A percentile compares a stretch with the other conserved stretches of the same genome.
phyloP scores from a whole-genome alignment of 1,284 basidiomycete species.

The Cutaneotrichosporon cutaneum region DNA sequence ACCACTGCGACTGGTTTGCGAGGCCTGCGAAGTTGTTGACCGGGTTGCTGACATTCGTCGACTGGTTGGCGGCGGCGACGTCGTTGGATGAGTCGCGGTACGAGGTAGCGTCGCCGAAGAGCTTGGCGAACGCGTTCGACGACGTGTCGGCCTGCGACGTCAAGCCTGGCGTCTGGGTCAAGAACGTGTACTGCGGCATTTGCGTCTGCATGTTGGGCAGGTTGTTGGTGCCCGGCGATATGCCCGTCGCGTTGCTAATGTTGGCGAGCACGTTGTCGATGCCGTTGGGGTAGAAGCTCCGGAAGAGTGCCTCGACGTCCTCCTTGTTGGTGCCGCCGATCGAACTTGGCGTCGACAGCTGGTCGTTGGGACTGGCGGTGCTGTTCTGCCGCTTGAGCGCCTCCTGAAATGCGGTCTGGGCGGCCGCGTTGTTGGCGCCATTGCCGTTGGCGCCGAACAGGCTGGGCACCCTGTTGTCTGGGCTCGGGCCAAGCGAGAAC shows the following conservation, averaged over 20 bases:
- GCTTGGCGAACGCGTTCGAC: slow-evolving; percentile 24
- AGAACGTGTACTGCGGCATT: slow-evolving; percentile 33
- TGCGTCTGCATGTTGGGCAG: slow-evolving; percentile 13
- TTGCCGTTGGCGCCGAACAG: slow-evolving; percentile 23
- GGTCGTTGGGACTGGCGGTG: slow-evolving; percentile 14
- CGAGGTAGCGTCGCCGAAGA: slow-evolving; percentile 25
- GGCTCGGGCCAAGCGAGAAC: slow-evolving; percentile 28
- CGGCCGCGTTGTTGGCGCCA: neutral
- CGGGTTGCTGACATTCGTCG: neutral
- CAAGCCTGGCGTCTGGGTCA: slow-evolving; percentile 35
- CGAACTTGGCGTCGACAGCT: slow-evolving; percentile 20
- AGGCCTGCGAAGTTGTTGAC: neutral
- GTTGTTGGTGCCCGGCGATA: neutral
- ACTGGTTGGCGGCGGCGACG: neutral
- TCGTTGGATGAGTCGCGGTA: slow-evolving; percentile 31
- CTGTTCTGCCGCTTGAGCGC: slow-evolving; percentile 10
- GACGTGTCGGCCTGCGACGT: slow-evolving; percentile 38
- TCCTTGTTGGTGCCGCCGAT: slow-evolving; percentile 22
- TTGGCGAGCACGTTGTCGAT: slow-evolving; percentile 19
- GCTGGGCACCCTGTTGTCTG: slow-evolving; percentile 13
- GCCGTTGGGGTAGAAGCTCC: slow-evolving; percentile 44
- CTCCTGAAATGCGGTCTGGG: slow-evolving; percentile 2
- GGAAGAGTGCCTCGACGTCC: slow-evolving; percentile 48
- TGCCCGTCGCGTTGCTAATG: slow-evolving; percentile 5
- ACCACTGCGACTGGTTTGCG: slow-evolving; percentile 26